phyloP scores from a whole-genome alignment of 306 rosid species.

The Cicer chorassanicum region DNA sequence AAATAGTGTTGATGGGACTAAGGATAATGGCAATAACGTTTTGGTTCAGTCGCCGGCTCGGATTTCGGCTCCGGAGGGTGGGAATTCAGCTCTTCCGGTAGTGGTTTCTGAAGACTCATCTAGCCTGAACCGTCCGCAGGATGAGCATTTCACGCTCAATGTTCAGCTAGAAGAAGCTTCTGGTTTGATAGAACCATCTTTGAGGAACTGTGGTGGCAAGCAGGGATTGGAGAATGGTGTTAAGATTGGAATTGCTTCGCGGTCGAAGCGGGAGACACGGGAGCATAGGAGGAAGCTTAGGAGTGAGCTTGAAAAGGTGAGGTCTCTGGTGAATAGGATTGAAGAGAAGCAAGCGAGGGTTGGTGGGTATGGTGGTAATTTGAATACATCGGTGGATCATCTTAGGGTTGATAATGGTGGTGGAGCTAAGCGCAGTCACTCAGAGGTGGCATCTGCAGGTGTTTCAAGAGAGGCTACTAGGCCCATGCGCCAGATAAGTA shows the following conservation, averaged over 20 bases:
- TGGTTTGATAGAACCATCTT: slow-evolving; percentile 44
- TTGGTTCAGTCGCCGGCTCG: slow-evolving; percentile 24
- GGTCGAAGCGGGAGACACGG: slow-evolving; percentile 64
- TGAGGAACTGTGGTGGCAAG: slow-evolving; percentile 32
- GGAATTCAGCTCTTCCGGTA: slow-evolving; percentile 41
- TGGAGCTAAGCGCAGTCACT: slow-evolving; percentile 61
- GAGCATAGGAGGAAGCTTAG: slow-evolving; percentile 71
- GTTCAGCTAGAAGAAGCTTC: slow-evolving; percentile 38
- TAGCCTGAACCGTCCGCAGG: slow-evolving; percentile 49
- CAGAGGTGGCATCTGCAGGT: slow-evolving; percentile 70
- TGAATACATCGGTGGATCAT: slow-evolving; percentile 45
- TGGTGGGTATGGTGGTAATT: slow-evolving; percentile 50
- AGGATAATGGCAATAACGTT: slow-evolving; percentile 37
- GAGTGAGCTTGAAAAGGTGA: slow-evolving; percentile 63
- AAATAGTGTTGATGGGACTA: slow-evolving; percentile 30
- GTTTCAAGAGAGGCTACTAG: slow-evolving; percentile 58
- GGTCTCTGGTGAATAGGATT: slow-evolving; percentile 72
- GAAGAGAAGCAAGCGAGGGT: slow-evolving; percentile 68
- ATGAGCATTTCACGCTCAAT: slow-evolving; percentile 28
- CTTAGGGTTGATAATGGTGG: slow-evolving; percentile 51
- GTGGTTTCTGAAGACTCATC: slow-evolving; percentile 57
- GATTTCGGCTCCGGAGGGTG: slow-evolving; percentile 46
- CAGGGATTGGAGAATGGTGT: slow-evolving; percentile 49
- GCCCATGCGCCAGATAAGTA: slow-evolving; percentile 69
- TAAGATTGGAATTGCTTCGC: slow-evolving; percentile 46